Percentiles rank a stretch among this genome's conserved stretches.
Conservation (phyloP, 805 yeast species). For the Pichia deserticola region DNA sequence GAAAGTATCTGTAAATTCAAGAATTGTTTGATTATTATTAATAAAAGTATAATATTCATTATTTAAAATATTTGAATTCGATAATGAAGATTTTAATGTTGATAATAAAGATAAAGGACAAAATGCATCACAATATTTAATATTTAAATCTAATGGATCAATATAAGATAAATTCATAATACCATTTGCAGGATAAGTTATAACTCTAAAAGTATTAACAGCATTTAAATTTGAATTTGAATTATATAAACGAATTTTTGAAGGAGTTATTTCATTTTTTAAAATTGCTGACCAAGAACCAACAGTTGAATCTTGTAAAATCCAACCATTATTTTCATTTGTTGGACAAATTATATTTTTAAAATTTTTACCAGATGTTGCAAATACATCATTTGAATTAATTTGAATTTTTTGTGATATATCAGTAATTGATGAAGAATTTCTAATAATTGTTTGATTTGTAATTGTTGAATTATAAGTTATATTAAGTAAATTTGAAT, state of each 20-base stretch:
- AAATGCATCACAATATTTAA: conserved; percentile 72
- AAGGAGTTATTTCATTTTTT: conserved; percentile 52
- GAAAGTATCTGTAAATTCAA: conserved; percentile 30
- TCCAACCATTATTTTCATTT: conserved; percentile 39
- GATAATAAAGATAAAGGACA: conserved; percentile 59
- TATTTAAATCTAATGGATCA: conserved; percentile 59
- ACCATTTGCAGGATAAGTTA: conserved; percentile 73
- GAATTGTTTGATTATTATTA: conserved; percentile 14
- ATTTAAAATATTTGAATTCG: conserved; percentile 1
- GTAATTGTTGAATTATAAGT: conserved; percentile 18
- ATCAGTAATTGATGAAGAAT: conserved; percentile 17
- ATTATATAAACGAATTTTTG: conserved; percentile 66
- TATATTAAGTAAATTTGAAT: conserved; percentile 32
- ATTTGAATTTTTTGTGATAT: conserved; percentile 36
- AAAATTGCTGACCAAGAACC: conserved; percentile 64
- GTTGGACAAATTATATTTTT: conserved; percentile 52
- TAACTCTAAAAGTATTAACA: conserved; percentile 58
- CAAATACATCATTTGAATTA: conserved; percentile 1
- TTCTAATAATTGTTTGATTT: conserved; percentile 17
- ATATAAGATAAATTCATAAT: conserved; percentile 87
- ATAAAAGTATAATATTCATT: conserved; percentile 10
- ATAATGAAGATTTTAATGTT: conserved; percentile 23
- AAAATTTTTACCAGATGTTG: conserved; percentile 23
- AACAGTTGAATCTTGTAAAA: conserved; percentile 34
- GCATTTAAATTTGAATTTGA: conserved; percentile 39